Evolutionary conservation across 106 monocot species (phyloP).

Genomic region (Dendrobium nobile): DNA sequence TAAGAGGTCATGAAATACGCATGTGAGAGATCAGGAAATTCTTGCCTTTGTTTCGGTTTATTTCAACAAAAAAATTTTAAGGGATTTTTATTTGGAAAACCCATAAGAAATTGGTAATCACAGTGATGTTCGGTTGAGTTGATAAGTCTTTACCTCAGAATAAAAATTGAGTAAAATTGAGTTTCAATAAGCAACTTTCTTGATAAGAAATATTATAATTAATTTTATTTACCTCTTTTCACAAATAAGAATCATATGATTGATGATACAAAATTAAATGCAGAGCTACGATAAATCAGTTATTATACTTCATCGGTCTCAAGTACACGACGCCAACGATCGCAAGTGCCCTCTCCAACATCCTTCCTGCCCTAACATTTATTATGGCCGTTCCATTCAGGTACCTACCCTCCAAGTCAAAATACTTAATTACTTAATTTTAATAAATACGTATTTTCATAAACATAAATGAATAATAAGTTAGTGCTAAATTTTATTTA

Average conservation of each 20-base stretch:
- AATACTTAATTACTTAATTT: not conserved
- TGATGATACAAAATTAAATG: conserved; percentile 12
- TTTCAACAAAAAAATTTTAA: too few relatives aligned
- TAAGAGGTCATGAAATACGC: too few relatives aligned
- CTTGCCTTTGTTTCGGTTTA: too few relatives aligned
- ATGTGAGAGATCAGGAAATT: too few relatives aligned
- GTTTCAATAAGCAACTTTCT: too few relatives aligned
- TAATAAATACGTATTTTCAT: not conserved
- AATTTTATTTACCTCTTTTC: too few relatives aligned
- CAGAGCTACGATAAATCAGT: conserved; percentile 72
- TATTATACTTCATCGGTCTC: conserved; percentile 70
- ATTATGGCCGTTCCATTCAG: conserved; percentile 68
- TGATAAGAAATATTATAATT: too few relatives aligned
- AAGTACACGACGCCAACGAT: conserved; percentile 68
- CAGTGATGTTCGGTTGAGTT: too few relatives aligned
- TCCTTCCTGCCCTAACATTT: conserved; percentile 77
- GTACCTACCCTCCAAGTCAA: not conserved
- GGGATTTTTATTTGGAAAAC: too few relatives aligned
- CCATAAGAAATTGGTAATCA: too few relatives aligned
- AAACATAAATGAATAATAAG: not conserved
- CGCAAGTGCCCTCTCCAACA: conserved; percentile 67
- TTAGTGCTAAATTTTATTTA: not conserved
- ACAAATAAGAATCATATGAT: not conserved
- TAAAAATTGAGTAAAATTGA: too few relatives aligned
- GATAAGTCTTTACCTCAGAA: too few relatives aligned